Percentiles rank a stretch among this genome's conserved stretches.
Evolutionary conservation across 495 filamentous ascomycete genomes (phyloP).

Genomic region (Friedmanniomyces simplex): DNA sequence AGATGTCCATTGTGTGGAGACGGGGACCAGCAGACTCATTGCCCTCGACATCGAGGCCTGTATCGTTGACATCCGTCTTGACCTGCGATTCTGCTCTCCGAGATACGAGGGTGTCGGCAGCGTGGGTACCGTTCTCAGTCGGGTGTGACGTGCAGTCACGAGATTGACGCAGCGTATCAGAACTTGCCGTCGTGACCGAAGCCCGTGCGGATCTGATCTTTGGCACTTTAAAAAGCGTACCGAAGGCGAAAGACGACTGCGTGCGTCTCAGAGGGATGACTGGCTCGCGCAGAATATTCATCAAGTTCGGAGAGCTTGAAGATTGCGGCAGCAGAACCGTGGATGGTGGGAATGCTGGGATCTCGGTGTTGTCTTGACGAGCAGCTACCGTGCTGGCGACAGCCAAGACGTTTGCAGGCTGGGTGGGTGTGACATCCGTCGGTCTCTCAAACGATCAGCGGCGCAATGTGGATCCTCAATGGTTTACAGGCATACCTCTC

Average conservation of each 20-base stretch:
- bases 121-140: too few species aligned
- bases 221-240: not conserved
- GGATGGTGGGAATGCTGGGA: not conserved
- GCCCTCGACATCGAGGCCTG: not conserved
- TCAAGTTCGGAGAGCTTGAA: conserved; percentile 6
- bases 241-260: not conserved
- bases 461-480: not conserved
- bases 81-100: too few species aligned
- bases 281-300: not conserved
- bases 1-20: conserved; percentile 18
- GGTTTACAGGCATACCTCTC: not conserved
- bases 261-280: not conserved
- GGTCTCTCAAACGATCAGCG: conserved; percentile 1
- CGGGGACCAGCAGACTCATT: not conserved
- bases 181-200: not conserved
- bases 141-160: too few species aligned
- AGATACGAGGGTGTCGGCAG: not conserved
- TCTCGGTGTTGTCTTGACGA: not conserved
- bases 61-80: not conserved
- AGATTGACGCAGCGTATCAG: not conserved
- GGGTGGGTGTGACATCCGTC: not conserved
- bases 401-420: not conserved
- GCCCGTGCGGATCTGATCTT: not conserved
- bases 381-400: not conserved
- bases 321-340: not conserved